These are phyloP conservation scores for Pelargonium nanum DNA, from an alignment of 345 rosid genomes.

Conservation along the genomic window DNA sequence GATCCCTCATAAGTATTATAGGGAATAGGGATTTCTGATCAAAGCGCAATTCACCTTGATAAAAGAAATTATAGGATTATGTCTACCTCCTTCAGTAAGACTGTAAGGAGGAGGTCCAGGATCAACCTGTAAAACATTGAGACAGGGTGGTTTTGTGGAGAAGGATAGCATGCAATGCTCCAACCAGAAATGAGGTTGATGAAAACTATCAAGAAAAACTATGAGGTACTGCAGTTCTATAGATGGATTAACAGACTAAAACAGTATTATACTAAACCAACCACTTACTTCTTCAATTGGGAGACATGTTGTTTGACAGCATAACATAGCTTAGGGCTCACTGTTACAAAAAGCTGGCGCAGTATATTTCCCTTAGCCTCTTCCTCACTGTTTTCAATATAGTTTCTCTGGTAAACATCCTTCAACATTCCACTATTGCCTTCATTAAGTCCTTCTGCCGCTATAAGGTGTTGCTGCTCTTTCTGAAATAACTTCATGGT, in stretches of 20 bases:
- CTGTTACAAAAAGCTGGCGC: constrained; percentile 48
- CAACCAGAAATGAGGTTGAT: too few relatives aligned
- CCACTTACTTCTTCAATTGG: constrained; percentile 31
- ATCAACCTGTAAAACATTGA: too few relatives aligned
- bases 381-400: neutral
- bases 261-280: neutral
- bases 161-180: too few relatives aligned
- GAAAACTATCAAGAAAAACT: too few relatives aligned
- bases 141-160: too few relatives aligned
- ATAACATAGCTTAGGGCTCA: constrained; percentile 36
- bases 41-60: too few relatives aligned
- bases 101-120: too few relatives aligned
- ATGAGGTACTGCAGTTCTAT: neutral
- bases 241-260: neutral
- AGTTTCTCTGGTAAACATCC: neutral
- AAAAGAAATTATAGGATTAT: too few relatives aligned
- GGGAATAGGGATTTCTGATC: too few relatives aligned
- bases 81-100: too few relatives aligned
- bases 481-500: constrained; percentile 34
- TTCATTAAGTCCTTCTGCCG: constrained; percentile 15
- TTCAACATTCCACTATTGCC: neutral
- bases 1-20: too few relatives aligned
- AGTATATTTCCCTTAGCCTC: constrained; percentile 11
- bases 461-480: constrained; percentile 23
- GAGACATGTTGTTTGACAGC: constrained; percentile 37